These are phyloP conservation scores for Coleophoma eucalyptorum DNA, from an alignment of 2,329 filamentous ascomycete genomes.

Conservation along the genomic window DNA sequence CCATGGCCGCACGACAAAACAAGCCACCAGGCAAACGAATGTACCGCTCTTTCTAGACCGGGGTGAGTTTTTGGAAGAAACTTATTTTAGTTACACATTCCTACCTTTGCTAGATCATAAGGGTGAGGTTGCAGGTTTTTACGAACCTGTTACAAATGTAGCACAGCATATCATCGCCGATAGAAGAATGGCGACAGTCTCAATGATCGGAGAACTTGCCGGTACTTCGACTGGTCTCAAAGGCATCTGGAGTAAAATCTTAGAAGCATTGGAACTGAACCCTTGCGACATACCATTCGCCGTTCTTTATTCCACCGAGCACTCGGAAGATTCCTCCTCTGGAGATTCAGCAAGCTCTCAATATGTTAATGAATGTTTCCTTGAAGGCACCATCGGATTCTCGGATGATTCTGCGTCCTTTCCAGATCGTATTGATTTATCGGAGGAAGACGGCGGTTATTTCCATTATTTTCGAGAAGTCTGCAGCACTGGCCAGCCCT, in stretches of 20 bases:
- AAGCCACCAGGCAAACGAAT: constrained; percentile 18
- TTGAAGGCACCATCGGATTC: constrained; percentile 16
- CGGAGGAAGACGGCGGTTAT: constrained; percentile 7
- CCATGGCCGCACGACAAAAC: constrained; percentile 21
- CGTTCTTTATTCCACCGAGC: constrained; percentile 26
- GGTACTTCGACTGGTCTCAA: constrained; percentile 23
- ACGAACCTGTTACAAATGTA: too few relatives aligned
- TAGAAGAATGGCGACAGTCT: constrained; percentile 32
- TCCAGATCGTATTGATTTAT: constrained; percentile 2
- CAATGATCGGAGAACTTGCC: constrained; percentile 30
- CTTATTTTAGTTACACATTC: constrained; percentile 25
- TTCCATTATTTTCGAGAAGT: constrained; percentile 11
- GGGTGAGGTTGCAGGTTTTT: too few relatives aligned
- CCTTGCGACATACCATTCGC: constrained; percentile 28
- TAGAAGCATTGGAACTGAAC: constrained; percentile 19
- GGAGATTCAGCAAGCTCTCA: constrained; percentile 10
- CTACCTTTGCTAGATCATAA: constrained; percentile 11
- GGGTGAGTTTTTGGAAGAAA: constrained; percentile 32
- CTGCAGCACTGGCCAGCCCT: constrained; percentile 9
- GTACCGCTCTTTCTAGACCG: constrained; percentile 27
- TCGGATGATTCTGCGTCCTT: constrained; percentile 2
- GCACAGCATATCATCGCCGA: constrained; percentile 3
- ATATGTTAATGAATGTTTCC: constrained; percentile 9
- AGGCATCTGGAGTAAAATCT: constrained; percentile 28
- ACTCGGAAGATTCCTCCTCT: constrained; percentile 15